A percentile compares a stretch with the other conserved stretches of the same genome.
These are phyloP conservation scores for Phytophthora pini DNA, from an alignment of 352 stramenopile genomes.

Conservation along the genomic window DNA sequence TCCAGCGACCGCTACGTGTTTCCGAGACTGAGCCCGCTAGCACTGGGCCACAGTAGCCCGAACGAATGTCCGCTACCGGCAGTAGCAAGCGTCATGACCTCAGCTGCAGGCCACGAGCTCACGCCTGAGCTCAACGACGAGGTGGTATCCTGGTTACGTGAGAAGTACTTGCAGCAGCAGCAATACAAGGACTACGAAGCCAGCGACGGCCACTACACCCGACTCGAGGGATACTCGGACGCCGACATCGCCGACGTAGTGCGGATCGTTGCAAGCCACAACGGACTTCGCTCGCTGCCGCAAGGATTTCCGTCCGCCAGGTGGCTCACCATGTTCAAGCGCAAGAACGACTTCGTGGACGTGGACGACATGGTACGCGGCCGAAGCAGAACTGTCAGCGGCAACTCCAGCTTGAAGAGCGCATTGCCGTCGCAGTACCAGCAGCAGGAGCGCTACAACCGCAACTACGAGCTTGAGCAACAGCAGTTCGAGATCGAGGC, in stretches of 20 bases:
- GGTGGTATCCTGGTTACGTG: conserved; percentile 50
- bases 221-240: conserved; percentile 47
- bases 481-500: conserved; percentile 28
- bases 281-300: conserved; percentile 47
- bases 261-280: conserved; percentile 56
- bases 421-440: conserved; percentile 14
- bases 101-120: conserved; percentile 35
- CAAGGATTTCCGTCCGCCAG: conserved; percentile 47
- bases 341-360: conserved; percentile 52
- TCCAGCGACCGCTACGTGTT: conserved; percentile 34
- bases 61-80: conserved; percentile 1
- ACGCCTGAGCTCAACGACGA: conserved; percentile 62
- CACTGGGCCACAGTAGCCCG: conserved; percentile 24
- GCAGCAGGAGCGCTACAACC: conserved; percentile 20
- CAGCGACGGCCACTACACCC: conserved; percentile 22
- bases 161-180: conserved; percentile 62
- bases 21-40: conserved; percentile 34
- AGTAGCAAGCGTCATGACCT: conserved; percentile 9
- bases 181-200: conserved; percentile 31
- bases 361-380: conserved; percentile 20
- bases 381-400: conserved; percentile 16
- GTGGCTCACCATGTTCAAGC: conserved; percentile 69
- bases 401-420: conserved; percentile 7
- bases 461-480: conserved; percentile 22
- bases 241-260: conserved; percentile 69